Evolutionary conservation across 2,329 filamentous ascomycete genomes (phyloP).

Genomic region (Colletotrichum karsti): DNA sequence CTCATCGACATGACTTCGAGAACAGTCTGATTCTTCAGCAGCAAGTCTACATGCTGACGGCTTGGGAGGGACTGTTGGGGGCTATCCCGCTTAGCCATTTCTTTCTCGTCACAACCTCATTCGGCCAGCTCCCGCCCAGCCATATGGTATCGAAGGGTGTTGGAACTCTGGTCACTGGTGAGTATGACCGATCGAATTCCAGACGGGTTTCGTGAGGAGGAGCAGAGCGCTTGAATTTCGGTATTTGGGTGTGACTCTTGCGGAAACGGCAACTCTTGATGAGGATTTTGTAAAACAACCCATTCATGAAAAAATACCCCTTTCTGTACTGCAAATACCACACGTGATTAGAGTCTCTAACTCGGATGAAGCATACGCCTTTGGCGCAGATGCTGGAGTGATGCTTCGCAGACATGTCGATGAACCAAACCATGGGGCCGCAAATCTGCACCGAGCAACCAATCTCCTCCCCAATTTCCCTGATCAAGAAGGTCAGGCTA

Average conservation of each 20-base stretch:
- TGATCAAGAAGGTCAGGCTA: not conserved
- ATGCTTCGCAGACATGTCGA: not conserved
- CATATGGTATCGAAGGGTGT: too few species aligned
- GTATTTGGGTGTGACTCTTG: not conserved
- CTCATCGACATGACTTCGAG: not conserved
- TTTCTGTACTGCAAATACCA: not conserved
- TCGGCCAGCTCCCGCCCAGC: too few species aligned
- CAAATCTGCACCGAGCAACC: too few species aligned
- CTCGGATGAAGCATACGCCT: not conserved
- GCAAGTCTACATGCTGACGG: not conserved
- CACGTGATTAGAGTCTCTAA: not conserved
- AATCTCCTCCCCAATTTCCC: too few species aligned
- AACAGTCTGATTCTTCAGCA: not conserved
- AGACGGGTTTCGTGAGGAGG: too few species aligned
- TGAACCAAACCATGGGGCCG: too few species aligned
- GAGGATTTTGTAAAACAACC: not conserved
- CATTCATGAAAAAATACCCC: constrained; percentile 11
- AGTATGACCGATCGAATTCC: too few species aligned
- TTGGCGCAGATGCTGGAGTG: too few species aligned
- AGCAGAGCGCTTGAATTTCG: too few species aligned
- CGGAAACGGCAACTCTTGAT: not conserved
- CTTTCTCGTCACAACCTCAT: too few species aligned
- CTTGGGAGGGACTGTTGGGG: not conserved
- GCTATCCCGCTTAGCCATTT: not conserved
- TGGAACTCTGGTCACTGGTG: too few species aligned